Conservation (phyloP, 257 asterid genomes). For the Jaltomata sinuosa region DNA sequence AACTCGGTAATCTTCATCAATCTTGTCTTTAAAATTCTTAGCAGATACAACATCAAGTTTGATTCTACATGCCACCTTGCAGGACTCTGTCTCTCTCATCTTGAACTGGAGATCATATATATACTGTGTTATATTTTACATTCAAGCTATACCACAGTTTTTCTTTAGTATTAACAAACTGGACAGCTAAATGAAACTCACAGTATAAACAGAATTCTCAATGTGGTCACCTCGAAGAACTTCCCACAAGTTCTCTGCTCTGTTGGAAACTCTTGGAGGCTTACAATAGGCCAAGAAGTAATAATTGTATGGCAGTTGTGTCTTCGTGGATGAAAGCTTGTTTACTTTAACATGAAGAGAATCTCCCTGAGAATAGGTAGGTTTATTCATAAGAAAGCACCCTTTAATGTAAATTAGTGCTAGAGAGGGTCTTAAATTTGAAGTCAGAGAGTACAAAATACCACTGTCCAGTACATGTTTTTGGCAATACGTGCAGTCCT, state of each 20-base stretch:
- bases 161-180: not conserved
- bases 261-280: slow-evolving; percentile 31
- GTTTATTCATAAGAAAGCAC: not conserved
- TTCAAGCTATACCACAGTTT: not conserved
- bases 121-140: not conserved
- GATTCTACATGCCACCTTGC: no score
- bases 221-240: slow-evolving; percentile 23
- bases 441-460: not conserved
- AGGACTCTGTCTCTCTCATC: no score
- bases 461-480: not conserved
- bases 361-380: slow-evolving; percentile 30
- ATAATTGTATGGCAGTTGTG: slow-evolving; percentile 25
- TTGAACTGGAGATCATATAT: no score
- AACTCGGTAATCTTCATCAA: slow-evolving; percentile 37
- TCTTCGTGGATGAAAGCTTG: slow-evolving; percentile 31
- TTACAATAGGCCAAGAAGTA: slow-evolving; percentile 37
- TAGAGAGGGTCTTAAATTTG: not conserved
- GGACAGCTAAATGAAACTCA: slow-evolving; percentile 11
- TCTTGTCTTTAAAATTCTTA: slow-evolving; percentile 9
- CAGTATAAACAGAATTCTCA: slow-evolving; percentile 44
- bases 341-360: slow-evolving; percentile 47
- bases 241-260: not conserved
- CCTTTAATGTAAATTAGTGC: not conserved
- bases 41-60: slow-evolving; percentile 24
- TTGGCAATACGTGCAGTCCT: not conserved